phyloP scores from a whole-genome alignment of 192 early-diverging fungal species.

The Linnemannia elongata region DNA sequence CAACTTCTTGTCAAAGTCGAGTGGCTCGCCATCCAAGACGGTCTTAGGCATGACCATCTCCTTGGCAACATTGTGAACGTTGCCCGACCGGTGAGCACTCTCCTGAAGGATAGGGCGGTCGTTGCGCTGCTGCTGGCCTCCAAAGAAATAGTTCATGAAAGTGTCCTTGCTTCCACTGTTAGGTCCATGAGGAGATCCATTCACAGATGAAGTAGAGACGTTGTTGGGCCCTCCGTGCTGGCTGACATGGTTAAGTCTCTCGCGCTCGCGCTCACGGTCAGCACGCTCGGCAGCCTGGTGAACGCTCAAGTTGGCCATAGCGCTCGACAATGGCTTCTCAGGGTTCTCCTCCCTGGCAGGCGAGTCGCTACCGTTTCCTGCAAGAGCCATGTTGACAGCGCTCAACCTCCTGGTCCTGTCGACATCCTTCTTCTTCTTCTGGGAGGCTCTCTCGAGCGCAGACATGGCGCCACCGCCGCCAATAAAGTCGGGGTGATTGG shows the following conservation, averaged over 20 bases:
- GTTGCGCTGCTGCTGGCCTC: slow-evolving; percentile 49
- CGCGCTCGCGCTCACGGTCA: slow-evolving; percentile 54
- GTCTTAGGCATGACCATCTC: slow-evolving; percentile 60
- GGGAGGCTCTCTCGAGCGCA: slow-evolving; percentile 74
- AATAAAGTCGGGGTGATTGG: slow-evolving; percentile 89
- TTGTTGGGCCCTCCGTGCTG: slow-evolving; percentile 26
- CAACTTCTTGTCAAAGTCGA: slow-evolving; percentile 30
- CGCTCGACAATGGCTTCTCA: slow-evolving; percentile 27
- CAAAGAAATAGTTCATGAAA: slow-evolving; percentile 69
- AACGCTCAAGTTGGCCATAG: slow-evolving; percentile 44
- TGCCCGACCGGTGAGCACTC: slow-evolving; percentile 12
- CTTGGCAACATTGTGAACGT: slow-evolving; percentile 41
- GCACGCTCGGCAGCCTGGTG: slow-evolving; percentile 61
- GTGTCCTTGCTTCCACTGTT: slow-evolving; percentile 54
- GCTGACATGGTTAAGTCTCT: slow-evolving; percentile 29
- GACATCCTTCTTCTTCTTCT: slow-evolving; percentile 71
- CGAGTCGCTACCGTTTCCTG: slow-evolving; percentile 17
- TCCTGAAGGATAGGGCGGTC: slow-evolving; percentile 34
- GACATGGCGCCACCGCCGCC: slow-evolving; percentile 83
- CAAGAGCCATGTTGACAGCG: slow-evolving; percentile 31
- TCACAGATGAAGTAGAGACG: slow-evolving; percentile 41
- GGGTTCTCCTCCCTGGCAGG: slow-evolving; percentile 27
- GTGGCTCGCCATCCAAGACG: slow-evolving; percentile 42
- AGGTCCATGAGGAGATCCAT: slow-evolving; percentile 34
- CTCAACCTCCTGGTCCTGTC: slow-evolving; percentile 48